Base-by-base conservation (phyloP, 192 early-diverging fungal genomes). In the Coemansia sp. region DNA sequence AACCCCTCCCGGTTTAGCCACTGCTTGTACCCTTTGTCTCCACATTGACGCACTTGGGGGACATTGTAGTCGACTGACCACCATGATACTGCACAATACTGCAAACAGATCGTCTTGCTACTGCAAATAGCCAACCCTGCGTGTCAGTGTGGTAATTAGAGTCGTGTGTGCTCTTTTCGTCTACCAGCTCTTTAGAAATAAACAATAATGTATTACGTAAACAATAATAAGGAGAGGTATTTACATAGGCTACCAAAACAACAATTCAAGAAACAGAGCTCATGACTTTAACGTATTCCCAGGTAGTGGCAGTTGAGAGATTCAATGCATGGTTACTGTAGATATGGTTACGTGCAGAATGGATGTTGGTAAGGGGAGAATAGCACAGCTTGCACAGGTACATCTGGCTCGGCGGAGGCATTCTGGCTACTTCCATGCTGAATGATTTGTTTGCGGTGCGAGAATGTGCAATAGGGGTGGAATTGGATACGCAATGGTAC, bases 301-400 rank as follows among this genome's bases (percentile, higher is more conserved):
- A 78, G 4, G 74, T 71, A 19, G 63, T 65, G 26, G 37, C 53
- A 4, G 74, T 78, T 30, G 64, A 56, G 6, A 78, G 60, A 15
- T 41, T 46, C 28, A 78, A 50, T 13, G 31, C 51, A 42, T 78
- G 74, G 31, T 64, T 50, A 8, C 21, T 38, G 60, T 51, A 57
- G 53, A 78, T 59, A 54, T 78, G 74, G 57, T 71, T 78, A 31
- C 74, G 68, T 10, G 74, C 74, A n/a, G 68, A 78, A 43, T 78
- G 74, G 37, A 78, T 78, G 63, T 78, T 78, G 55, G 67, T 71
- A 57, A 60, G 59, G 33, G 56, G 55, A 15, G 68, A 33, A 28
- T 68, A 78, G 74, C 74, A 78, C 50, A 78, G 30, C 33, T 78
- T 78, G 68, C 74, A 78, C 54, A 78, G 68, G 57, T 78, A 78